Evolutionary conservation across 441 rosid genomes (phyloP), one percentile per base, ranked within the genome.

Genomic region (Adansonia gregorii): DNA sequence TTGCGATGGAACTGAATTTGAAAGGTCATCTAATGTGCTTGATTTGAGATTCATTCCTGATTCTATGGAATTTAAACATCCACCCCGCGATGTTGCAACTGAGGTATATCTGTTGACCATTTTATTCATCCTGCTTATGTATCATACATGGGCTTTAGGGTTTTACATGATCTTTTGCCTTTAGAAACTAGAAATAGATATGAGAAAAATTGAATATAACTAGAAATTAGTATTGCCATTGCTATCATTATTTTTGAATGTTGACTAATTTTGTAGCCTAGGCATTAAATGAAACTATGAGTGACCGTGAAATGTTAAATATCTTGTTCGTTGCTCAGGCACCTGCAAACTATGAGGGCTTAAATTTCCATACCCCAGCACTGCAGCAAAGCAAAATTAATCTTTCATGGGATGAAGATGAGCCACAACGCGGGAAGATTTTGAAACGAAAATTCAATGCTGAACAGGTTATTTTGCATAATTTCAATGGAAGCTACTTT

Each of bases 1-100:
- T 63, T 92, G 99, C 76, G 97, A 95, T 86, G 99, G 98, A 63
- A 76, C 80, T 67, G 99, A 95, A 84, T 89, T 95, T 83, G 99
- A 89, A 85, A 89, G 94, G 79, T 92, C 99, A 39, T 87, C 99
- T n/a, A 96, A 93, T 89, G 93, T 91, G 81, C 92, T 96, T 48
- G 99, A 96, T 79, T 84, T 96, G 72, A 91, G 98, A 85, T 96
- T 91, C 85, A 87, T 96, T 84, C 98, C 99, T 1, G 97, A 96
- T 76, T 85, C 94, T 22, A 89, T 91, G 94, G 98, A 94, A 77
- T 92, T 94, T 82, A 89, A 90, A 83, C 89, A 93, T 84, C 86
- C 90, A n/a, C 93, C 97, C 35, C 94, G 94, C 63, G 99, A 96
- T 82, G 86, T 85, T 82, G 92, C 97, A 27, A 88, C 88, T 4